Percentiles rank a stretch among this genome's conserved stretches.
Evolutionary conservation across 148 eudicot genomes (phyloP).

Genomic region (Arctostaphylos glauca): DNA sequence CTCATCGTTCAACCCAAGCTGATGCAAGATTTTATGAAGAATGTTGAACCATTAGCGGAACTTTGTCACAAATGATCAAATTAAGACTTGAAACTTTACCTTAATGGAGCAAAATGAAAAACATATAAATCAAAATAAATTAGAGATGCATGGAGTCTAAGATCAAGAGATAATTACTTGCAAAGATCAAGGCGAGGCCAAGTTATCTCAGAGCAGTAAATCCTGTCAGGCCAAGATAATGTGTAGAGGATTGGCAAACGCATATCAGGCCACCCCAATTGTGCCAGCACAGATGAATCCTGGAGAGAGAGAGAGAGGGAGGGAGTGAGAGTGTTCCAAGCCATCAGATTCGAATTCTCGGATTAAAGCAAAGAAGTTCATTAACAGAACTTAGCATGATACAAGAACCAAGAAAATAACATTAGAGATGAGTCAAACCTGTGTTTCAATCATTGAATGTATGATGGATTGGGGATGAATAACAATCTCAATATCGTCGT

Average conservation of each 20-base stretch:
- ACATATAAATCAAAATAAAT: not conserved
- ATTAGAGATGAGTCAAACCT: slow-evolving; percentile 42
- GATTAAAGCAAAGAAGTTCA: slow-evolving; percentile 2
- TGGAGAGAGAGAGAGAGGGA: slow-evolving; percentile 18
- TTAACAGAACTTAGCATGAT: slow-evolving; percentile 2
- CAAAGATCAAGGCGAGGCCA: slow-evolving; percentile 99
- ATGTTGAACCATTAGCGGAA: not conserved
- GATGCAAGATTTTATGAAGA: not conserved
- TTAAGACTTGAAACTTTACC: not conserved
- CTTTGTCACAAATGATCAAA: not conserved
- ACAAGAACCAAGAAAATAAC: not conserved
- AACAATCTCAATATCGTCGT: slow-evolving; percentile 88
- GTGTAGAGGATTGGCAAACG: slow-evolving; percentile 93
- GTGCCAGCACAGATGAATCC: slow-evolving; percentile 97
- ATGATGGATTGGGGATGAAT: slow-evolving; percentile 97
- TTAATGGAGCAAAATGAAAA: slow-evolving; percentile 14
- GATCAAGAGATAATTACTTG: slow-evolving; percentile 57
- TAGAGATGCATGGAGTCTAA: not conserved
- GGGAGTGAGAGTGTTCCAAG: not conserved
- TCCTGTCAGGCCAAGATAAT: slow-evolving; percentile 96
- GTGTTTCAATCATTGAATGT: slow-evolving; percentile 97
- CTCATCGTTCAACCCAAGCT: not conserved
- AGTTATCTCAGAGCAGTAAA: slow-evolving; percentile 88
- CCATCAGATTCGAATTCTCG: not conserved
- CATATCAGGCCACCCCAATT: slow-evolving; percentile 99